Base-by-base conservation (phyloP, 2,329 filamentous ascomycete genomes). In the Metarhizium robertsii region DNA sequence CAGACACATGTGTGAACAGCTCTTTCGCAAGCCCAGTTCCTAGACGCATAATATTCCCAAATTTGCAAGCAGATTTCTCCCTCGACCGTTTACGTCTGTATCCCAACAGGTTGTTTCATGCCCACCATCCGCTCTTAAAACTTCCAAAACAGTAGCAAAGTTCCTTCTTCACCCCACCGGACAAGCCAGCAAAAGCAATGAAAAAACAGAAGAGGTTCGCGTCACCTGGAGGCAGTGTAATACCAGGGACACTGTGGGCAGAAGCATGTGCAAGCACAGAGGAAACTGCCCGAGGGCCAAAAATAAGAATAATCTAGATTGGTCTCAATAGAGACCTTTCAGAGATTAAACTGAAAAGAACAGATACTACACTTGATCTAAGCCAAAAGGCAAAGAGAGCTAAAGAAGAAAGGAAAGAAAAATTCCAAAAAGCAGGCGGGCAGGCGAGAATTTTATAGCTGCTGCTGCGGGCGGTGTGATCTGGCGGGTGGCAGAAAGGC, bases 331-430 rank as follows among this genome's bases (percentile, higher is more conserved):
- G 84, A 79, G 77, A 78, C 79, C 80, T 90, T 88, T 87, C 87
- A 92, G 87, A 87, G 85, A 90, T 91, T 91, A 92, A 91, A 90
- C 88, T 92, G 85, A 90, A 88, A 90, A 91, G 87, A 92, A 91
- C 87, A 90, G 86, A 89, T 90, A 90, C 87, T 90, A 90, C 86
- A 90, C 86, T 89, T 90, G 87, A 90, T 90, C 87, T 90, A 88
- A 88, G 83, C 83, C 79, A 83, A 79, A 79, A 77, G 76, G 70
- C 70, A 73, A 73, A 73, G 70, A 73, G 71, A 73, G 71, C 71
- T 73, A 66, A 68, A 60, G 69, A 69, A 59, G 63, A 69, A 69
- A 64, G 63, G 57, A 64, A 68, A 59, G 62, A 58, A 61, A 62
- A 62, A 61, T 59, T 57, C 4, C 29, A 59, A 57, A 54, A 18